A percentile compares a stretch with the other conserved stretches of the same genome.
Evolutionary conservation across 306 rosid genomes (phyloP).

Genomic region (Begonia peltatifolia): DNA sequence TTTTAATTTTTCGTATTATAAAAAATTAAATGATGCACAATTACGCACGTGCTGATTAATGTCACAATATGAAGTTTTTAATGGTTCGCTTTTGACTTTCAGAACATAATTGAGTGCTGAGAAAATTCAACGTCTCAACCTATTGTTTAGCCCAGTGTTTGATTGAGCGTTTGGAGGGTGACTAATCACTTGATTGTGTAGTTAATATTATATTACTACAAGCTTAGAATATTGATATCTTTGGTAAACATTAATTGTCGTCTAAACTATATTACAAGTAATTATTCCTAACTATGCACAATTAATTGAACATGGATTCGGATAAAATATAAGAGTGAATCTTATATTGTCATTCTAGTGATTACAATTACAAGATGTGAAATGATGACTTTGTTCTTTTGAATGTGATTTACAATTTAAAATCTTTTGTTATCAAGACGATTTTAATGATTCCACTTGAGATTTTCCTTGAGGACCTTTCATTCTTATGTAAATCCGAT

Average conservation of each 20-base stretch:
- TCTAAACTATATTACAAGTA: too few species aligned
- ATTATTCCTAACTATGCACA: too few species aligned
- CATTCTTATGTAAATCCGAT: constrained; percentile 62
- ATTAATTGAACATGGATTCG: too few species aligned
- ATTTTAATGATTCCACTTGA: constrained; percentile 59
- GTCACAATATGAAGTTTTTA: background rate
- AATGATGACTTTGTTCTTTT: background rate
- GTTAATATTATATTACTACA: too few species aligned
- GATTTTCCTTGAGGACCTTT: constrained; percentile 77
- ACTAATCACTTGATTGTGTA: too few species aligned
- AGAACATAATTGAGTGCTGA: background rate
- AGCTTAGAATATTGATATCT: too few species aligned
- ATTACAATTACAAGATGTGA: background rate
- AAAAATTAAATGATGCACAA: background rate
- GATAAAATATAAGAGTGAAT: too few species aligned
- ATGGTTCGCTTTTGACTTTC: constrained; percentile 7
- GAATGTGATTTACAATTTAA: background rate
- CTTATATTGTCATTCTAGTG: background rate
- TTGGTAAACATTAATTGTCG: too few species aligned
- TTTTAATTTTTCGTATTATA: too few species aligned
- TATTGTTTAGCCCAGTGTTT: too few species aligned
- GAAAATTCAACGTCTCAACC: background rate
- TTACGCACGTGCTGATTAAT: background rate
- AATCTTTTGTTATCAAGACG: constrained; percentile 11
- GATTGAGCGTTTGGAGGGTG: too few species aligned